Evolutionary conservation across 371 early-diverging fungal genomes (phyloP).

Genomic region (Synchytrium microbalum): DNA sequence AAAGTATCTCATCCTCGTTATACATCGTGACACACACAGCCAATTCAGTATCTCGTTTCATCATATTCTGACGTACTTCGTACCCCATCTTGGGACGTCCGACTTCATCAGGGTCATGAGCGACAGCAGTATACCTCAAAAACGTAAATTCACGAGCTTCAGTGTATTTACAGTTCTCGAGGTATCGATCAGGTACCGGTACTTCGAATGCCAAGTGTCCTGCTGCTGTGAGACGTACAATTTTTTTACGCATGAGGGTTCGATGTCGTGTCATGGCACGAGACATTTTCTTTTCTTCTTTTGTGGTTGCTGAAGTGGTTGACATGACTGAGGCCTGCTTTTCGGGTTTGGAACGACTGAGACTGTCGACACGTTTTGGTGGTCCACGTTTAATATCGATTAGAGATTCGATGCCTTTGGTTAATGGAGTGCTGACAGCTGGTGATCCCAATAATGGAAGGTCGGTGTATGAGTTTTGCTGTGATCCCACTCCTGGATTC

Average conservation of each 20-base stretch:
- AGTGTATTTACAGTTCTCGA: conserved; percentile 19
- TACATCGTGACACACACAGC: conserved; percentile 65
- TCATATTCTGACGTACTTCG: conserved; percentile 34
- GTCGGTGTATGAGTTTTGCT: too few species aligned
- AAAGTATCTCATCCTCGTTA: conserved; percentile 35
- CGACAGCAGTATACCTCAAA: conserved; percentile 66
- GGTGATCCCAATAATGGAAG: too few species aligned
- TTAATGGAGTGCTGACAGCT: too few species aligned
- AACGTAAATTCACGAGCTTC: conserved; percentile 47
- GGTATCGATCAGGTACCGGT: conserved; percentile 30
- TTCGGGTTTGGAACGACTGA: too few species aligned
- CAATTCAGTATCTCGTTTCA: conserved; percentile 52
- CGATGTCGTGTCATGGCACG: too few species aligned
- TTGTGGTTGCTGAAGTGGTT: too few species aligned
- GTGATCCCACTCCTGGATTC: too few species aligned
- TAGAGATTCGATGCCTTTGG: too few species aligned
- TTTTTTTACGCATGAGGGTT: not conserved
- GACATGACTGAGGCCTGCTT: too few species aligned
- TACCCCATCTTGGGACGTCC: conserved; percentile 50
- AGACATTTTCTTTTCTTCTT: too few species aligned
- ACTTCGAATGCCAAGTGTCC: conserved; percentile 35
- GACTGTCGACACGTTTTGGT: too few species aligned
- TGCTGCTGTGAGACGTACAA: conserved; percentile 13
- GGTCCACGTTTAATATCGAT: too few species aligned
- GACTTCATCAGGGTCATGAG: conserved; percentile 69